Percentiles rank a stretch among this genome's conserved stretches.
Evolutionary conservation across 768 basidiomycete species (phyloP).

Genomic region (Collybia nuda): DNA sequence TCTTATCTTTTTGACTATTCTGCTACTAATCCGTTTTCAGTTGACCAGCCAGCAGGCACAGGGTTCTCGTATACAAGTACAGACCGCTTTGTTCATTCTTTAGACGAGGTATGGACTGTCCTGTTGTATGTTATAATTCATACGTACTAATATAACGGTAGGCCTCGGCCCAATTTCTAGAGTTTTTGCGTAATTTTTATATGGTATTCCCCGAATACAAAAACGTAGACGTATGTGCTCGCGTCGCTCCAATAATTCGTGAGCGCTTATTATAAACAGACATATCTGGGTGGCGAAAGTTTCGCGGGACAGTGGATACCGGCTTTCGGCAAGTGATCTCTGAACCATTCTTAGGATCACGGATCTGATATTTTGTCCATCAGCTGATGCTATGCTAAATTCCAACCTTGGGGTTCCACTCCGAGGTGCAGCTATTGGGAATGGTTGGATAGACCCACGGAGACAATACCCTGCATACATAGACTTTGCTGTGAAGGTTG

Average conservation of each 20-base stretch:
- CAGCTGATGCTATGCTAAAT: constrained; percentile 77
- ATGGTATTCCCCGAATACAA: constrained; percentile 86
- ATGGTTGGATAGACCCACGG: constrained; percentile 95
- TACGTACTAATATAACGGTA: constrained; percentile 25
- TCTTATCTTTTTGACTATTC: constrained; percentile 1
- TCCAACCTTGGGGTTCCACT: constrained; percentile 62
- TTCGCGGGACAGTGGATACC: constrained; percentile 99
- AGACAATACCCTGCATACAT: constrained; percentile 89
- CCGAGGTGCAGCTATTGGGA: constrained; percentile 87
- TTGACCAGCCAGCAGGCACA: constrained; percentile 97
- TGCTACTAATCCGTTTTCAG: constrained; percentile 38
- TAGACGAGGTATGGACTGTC: constrained; percentile 52
- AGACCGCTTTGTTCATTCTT: constrained; percentile 78
- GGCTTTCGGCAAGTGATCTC: constrained; percentile 69
- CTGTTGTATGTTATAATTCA: background rate
- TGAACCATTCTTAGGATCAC: background rate
- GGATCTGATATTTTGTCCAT: constrained; percentile 4
- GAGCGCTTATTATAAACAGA: constrained; percentile 48
- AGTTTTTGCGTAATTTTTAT: constrained; percentile 90
- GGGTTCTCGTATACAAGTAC: constrained; percentile 91
- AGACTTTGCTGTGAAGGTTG: constrained; percentile 80
- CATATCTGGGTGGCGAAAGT: constrained; percentile 94
- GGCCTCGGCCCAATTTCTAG: constrained; percentile 76
- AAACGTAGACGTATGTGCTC: constrained; percentile 70
- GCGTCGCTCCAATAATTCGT: background rate